Base-by-base conservation (phyloP, 495 filamentous ascomycete genomes). In the Viridothelium virens region DNA sequence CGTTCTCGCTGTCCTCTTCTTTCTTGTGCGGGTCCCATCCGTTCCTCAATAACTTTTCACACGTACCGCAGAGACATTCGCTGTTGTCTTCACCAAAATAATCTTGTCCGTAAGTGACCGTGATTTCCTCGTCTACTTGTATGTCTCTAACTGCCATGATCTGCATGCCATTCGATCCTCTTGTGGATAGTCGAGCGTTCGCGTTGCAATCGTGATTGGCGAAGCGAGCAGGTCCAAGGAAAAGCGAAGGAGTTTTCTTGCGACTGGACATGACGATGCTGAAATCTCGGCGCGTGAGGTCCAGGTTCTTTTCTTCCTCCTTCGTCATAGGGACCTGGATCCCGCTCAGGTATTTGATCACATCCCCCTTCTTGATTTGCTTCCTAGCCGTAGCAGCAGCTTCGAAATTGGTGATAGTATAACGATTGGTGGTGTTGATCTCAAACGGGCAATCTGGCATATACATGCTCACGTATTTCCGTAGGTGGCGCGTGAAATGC, bases 131-230 rank as follows among this genome's bases (percentile, higher is more conserved):
- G 3, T 91, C 95, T 2, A 89, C 79, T 34, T 88, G 83, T 38
- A 99, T 96, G 67, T 95, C 81, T 65, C 86, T 85, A 31, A 83
- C 81, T 5, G 94, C 87, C 56, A 92, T 80, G 47, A 99, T 88
- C 71, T 91, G 87, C 80, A 99, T 96, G 39, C 92, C 91, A 69
- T 91, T 87, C 44, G 86, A 84, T 37, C 91, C 90, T 38, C 83
- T 85, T 18, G 91, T 96, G 68, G 88, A 85, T 66, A 99, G 80
- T 71, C 86, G 82, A 3, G 91, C 91, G 79, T 97, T 99, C 36
- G 95, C 91, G 69, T 89, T 84, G 75, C 94, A 99, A 76, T 99
- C 94, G 75, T 99, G 94, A 71, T 99, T 99, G 25, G 93, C 90
- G 71, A 99, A 97, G 44, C 94, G 86, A 48, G 95, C 94, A 25